Conservation (phyloP, 768 basidiomycete genomes). For the Phallus indusiatus region DNA sequence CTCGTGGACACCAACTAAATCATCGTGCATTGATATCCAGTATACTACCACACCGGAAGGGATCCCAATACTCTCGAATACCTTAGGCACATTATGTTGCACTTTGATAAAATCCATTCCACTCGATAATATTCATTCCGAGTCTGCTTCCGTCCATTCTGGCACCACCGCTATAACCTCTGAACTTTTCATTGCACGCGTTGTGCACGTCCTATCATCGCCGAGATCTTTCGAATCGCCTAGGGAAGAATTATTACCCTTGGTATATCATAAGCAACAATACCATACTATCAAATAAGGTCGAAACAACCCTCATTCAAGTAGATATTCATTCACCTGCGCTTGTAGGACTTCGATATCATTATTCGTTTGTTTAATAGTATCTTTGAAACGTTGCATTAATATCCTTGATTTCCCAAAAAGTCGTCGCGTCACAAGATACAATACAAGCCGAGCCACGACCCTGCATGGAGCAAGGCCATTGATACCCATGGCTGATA, state of each 20-base stretch:
- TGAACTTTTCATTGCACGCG: slow-evolving; percentile 77
- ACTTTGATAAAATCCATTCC: slow-evolving; percentile 55
- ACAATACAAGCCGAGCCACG: neutral
- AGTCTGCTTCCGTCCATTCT: neutral
- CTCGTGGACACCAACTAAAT: slow-evolving; percentile 34
- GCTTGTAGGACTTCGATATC: neutral
- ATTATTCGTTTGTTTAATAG: too few species aligned
- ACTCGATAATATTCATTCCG: slow-evolving; percentile 39
- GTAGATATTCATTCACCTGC: neutral
- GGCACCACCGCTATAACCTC: slow-evolving; percentile 25
- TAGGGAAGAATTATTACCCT: slow-evolving; percentile 33
- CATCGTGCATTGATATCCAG: slow-evolving; percentile 45
- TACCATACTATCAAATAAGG: slow-evolving; percentile 40
- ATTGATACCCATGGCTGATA: neutral
- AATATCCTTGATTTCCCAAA: too few species aligned
- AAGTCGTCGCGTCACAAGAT: too few species aligned
- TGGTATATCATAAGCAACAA: slow-evolving; percentile 53
- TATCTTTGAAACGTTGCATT: too few species aligned
- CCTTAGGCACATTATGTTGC: slow-evolving; percentile 68
- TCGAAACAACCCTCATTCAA: neutral
- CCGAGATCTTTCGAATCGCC: slow-evolving; percentile 9
- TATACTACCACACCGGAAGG: slow-evolving; percentile 40
- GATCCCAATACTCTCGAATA: slow-evolving; percentile 47
- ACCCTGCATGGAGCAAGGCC: neutral
- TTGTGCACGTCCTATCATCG: slow-evolving; percentile 39